These are phyloP conservation scores for Neofusicoccum sp. DNA, from an alignment of 2,329 filamentous ascomycete species.

Conservation along the genomic window DNA sequence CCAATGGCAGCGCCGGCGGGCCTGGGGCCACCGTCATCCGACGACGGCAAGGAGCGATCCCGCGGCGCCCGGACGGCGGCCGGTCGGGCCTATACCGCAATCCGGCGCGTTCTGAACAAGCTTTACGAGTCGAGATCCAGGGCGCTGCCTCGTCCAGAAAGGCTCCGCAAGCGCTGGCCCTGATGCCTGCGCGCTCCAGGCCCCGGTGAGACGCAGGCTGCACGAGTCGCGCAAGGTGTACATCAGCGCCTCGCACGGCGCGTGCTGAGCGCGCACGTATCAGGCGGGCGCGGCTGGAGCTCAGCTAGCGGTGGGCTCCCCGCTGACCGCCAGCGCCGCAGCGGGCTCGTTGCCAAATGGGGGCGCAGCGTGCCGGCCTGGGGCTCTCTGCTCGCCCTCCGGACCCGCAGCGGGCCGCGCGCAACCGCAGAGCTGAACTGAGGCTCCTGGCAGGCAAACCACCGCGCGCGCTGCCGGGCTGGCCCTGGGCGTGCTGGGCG, in stretches of 20 bases:
- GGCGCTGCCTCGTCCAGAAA: neutral
- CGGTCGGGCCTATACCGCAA: neutral
- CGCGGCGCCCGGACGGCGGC: neutral
- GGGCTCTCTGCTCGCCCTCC: too few species aligned
- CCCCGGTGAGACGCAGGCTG: neutral
- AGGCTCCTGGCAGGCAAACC: too few species aligned
- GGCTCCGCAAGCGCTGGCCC: neutral
- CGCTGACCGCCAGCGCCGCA: neutral
- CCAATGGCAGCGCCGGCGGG: neutral
- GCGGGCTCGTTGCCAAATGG: slow-evolving; percentile 11
- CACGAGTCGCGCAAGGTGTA: neutral
- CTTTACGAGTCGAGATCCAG: neutral
- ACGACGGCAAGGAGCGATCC: neutral
- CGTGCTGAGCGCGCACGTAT: neutral
- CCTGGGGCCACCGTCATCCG: neutral
- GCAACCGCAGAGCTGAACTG: neutral
- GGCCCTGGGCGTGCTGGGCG: too few species aligned
- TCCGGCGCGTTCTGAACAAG: neutral
- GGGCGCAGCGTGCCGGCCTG: too few species aligned
- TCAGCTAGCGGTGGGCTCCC: neutral
- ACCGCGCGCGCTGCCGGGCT: too few species aligned
- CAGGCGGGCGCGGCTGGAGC: neutral
- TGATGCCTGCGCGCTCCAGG: neutral
- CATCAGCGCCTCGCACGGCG: neutral
- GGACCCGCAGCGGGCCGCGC: neutral